Conservation (phyloP, 352 stramenopile species). For the Globisporangium sylvaticum region DNA sequence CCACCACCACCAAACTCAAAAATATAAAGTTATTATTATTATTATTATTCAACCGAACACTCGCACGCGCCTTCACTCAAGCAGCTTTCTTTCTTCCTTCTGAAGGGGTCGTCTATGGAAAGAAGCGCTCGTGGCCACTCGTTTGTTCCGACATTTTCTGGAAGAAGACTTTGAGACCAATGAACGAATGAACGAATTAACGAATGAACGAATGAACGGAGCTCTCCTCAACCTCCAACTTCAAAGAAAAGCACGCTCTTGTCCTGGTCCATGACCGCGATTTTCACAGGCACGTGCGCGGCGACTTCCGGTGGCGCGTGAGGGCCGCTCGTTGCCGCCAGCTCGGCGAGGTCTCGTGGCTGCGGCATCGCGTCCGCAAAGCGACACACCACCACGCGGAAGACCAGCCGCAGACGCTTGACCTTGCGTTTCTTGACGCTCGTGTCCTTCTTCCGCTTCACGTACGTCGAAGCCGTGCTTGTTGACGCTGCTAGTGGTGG, state of each 20-base stretch:
- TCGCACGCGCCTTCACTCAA: not conserved
- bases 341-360: constrained; percentile 18
- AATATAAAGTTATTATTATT: constrained; percentile 28
- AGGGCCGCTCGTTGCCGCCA: constrained; percentile 2
- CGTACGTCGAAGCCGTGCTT: not conserved
- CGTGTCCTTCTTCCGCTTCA: constrained; percentile 14
- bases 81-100: not conserved
- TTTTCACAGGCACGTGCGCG: constrained; percentile 39
- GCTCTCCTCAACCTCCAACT: constrained; percentile 22
- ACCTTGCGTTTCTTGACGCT: constrained; percentile 30
- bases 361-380: constrained; percentile 36
- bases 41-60: constrained; percentile 23
- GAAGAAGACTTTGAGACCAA: not conserved
- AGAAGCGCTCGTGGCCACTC: constrained; percentile 1
- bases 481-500: not conserved
- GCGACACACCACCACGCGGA: constrained; percentile 49
- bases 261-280: constrained; percentile 57
- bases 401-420: constrained; percentile 47
- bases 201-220: not conserved
- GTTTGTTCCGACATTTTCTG: not conserved
- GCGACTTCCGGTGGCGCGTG: constrained; percentile 4
- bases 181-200: not conserved
- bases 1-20: constrained; percentile 12
- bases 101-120: not conserved
- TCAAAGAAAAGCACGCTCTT: constrained; percentile 64